These are phyloP conservation scores for Gastrodia elata DNA, from an alignment of 106 monocot genomes.

Conservation along the genomic window DNA sequence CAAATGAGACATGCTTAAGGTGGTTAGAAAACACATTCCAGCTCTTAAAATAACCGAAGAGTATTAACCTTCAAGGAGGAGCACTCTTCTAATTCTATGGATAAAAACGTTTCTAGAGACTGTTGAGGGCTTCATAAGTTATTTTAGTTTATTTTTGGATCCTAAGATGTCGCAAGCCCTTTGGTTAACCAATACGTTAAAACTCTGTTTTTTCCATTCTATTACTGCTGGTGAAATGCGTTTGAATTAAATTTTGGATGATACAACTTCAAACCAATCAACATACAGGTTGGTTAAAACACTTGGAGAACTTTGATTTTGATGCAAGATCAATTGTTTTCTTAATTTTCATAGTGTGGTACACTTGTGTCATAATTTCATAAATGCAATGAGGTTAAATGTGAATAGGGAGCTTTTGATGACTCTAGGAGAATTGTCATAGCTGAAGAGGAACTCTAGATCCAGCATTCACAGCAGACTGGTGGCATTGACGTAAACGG, in stretches of 20 bases:
- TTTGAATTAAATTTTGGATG: not conserved
- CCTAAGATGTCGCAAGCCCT: not conserved
- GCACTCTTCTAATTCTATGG: not conserved
- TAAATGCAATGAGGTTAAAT: too few relatives aligned
- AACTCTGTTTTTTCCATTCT: not conserved
- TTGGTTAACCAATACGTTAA: not conserved
- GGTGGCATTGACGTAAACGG: not conserved
- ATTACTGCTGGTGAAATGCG: not conserved
- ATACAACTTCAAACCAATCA: not conserved
- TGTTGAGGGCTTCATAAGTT: not conserved
- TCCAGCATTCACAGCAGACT: not conserved
- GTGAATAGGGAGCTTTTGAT: not conserved
- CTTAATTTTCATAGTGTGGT: not conserved
- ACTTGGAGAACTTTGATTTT: not conserved
- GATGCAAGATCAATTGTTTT: not conserved
- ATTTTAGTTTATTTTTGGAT: not conserved
- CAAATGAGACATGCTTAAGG: not conserved
- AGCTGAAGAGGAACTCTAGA: not conserved
- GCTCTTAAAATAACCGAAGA: not conserved
- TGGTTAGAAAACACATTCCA: too few relatives aligned
- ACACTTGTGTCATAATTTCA: too few relatives aligned
- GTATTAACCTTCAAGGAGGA: not conserved
- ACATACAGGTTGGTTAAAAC: not conserved
- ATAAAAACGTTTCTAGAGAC: not conserved
- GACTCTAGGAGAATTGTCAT: not conserved